Conservation (phyloP, 148 eudicot species). For the Euryodendron excelsum region DNA sequence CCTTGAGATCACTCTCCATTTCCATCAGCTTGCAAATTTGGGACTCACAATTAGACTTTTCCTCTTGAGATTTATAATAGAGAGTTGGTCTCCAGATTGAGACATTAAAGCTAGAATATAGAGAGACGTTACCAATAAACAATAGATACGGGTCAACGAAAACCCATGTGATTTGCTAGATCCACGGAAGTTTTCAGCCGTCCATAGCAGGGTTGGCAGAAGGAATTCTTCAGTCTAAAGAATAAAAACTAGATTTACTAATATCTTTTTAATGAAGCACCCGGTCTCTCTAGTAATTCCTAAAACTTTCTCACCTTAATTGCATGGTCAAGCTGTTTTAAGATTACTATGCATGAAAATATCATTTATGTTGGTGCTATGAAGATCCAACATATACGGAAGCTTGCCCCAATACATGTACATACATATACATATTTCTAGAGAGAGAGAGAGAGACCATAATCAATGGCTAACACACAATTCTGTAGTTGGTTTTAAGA, state of each 20-base stretch:
- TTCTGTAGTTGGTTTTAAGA: too few relatives aligned
- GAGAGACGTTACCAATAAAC: not conserved
- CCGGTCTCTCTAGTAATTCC: not conserved
- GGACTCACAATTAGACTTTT: not conserved
- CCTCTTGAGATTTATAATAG: not conserved
- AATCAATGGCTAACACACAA: not conserved
- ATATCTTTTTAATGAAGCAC: not conserved
- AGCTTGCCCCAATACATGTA: not conserved
- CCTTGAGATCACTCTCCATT: constrained; percentile 19
- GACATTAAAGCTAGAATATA: too few relatives aligned
- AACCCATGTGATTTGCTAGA: not conserved
- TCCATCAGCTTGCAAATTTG: not conserved
- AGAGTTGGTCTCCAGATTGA: constrained; percentile 9
- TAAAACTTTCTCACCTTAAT: not conserved
- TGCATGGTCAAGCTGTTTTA: not conserved
- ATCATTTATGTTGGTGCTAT: not conserved
- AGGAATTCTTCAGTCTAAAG: too few relatives aligned
- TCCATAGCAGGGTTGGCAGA: too few relatives aligned
- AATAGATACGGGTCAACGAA: not conserved
- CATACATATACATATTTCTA: not conserved
- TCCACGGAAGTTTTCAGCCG: too few relatives aligned
- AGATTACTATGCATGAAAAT: not conserved
- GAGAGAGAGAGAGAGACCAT: too few relatives aligned
- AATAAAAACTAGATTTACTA: too few relatives aligned
- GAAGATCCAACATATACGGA: constrained; percentile 3